Percentiles rank a stretch among this genome's conserved stretches.
Conservation (phyloP, 1,139 yeast species). For the Pichia sp. region DNA sequence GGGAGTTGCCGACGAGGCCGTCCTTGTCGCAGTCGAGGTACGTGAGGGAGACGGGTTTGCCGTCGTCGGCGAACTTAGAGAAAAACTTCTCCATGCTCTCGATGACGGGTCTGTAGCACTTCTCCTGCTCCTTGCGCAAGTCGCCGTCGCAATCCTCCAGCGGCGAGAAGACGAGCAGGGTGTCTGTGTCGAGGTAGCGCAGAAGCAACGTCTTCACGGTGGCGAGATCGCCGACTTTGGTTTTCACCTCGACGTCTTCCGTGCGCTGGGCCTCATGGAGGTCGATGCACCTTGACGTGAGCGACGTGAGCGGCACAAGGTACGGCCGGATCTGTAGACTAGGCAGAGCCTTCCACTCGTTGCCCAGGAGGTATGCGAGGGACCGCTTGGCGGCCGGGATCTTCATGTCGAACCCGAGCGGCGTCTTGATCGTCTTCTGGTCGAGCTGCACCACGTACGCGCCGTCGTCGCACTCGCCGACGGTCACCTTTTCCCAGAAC, state of each 20-base stretch:
- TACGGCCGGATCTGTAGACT: slow-evolving; percentile 71
- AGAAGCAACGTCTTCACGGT: slow-evolving; percentile 55
- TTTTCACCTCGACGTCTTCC: slow-evolving; percentile 44
- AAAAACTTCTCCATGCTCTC: slow-evolving; percentile 59
- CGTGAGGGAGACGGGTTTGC: slow-evolving; percentile 40
- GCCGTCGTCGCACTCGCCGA: slow-evolving; percentile 31
- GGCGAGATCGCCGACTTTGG: slow-evolving; percentile 57
- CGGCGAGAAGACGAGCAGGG: slow-evolving; percentile 85
- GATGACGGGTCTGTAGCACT: slow-evolving; percentile 70
- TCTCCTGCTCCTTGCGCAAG: slow-evolving; percentile 71
- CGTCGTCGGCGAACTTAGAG: slow-evolving; percentile 39
- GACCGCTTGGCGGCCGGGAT: slow-evolving; percentile 58
- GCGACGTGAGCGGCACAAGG: slow-evolving; percentile 79
- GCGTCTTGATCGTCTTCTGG: slow-evolving; percentile 74
- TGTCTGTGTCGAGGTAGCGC: slow-evolving; percentile 89
- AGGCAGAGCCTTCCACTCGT: slow-evolving; percentile 84
- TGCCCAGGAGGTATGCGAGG: slow-evolving; percentile 70
- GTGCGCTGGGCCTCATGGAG: slow-evolving; percentile 37
- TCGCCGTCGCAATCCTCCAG: slow-evolving; percentile 75
- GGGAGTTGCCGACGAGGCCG: slow-evolving; percentile 78
- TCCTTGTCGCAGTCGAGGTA: slow-evolving; percentile 74
- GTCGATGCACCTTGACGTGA: slow-evolving; percentile 84
- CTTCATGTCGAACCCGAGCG: slow-evolving; percentile 66
- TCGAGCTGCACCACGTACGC: slow-evolving; percentile 54
- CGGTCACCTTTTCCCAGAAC: slow-evolving; percentile 80